phyloP scores from a whole-genome alignment of 768 basidiomycete species.

The Boletus rufocinnamomeus region DNA sequence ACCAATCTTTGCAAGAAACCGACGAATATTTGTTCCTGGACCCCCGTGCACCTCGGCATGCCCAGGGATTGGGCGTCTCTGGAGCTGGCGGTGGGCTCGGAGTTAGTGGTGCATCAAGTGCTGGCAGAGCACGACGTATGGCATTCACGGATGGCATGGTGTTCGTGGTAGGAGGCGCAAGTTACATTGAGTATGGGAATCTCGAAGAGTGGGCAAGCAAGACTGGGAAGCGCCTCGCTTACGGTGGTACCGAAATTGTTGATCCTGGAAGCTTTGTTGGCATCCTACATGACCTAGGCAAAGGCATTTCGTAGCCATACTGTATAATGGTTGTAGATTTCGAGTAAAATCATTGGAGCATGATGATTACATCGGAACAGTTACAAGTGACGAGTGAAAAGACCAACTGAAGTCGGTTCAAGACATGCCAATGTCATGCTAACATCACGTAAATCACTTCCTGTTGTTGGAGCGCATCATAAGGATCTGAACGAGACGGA shows the following conservation, averaged over 20 bases:
- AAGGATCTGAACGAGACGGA: conserved; percentile 81
- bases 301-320: conserved; percentile 32
- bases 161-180: conserved; percentile 95
- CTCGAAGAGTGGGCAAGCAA: conserved; percentile 89
- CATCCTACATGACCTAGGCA: conserved; percentile 67
- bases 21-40: conserved; percentile 96
- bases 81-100: conserved; percentile 49
- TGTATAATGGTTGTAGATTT: conserved; percentile 44
- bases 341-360: neutral
- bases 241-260: conserved; percentile 94
- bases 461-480: conserved; percentile 60
- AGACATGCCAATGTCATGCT: neutral
- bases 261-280: conserved; percentile 85
- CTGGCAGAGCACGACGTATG: conserved; percentile 58
- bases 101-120: conserved; percentile 34
- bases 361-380: neutral
- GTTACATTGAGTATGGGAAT: conserved; percentile 97
- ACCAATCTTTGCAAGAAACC: conserved; percentile 93
- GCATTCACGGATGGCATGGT: conserved; percentile 88
- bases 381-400: conserved; percentile 18
- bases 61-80: conserved; percentile 46
- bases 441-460: conserved; percentile 42
- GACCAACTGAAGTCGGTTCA: neutral
- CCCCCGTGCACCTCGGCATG: conserved; percentile 74
- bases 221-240: conserved; percentile 83